These are phyloP conservation scores for Bromus sterilis DNA, from an alignment of 176 grass and related monocot genomes.

Conservation along the genomic window DNA sequence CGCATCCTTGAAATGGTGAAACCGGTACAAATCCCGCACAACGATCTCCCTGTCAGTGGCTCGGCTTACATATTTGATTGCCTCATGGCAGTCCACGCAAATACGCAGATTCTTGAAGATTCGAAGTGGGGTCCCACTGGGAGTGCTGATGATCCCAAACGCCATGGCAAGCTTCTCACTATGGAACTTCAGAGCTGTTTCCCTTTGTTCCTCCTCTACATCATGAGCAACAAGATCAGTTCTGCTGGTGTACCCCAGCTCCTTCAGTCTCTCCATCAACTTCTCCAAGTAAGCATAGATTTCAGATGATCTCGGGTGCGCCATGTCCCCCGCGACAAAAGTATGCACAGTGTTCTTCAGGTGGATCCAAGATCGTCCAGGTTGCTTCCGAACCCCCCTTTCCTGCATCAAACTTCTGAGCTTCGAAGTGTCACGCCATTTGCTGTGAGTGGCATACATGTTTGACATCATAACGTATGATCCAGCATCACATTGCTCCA, in stretches of 20 bases:
- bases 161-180: slow-evolving; percentile 54
- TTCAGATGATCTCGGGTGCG: slow-evolving; percentile 29
- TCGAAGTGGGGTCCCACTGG: slow-evolving; percentile 25
- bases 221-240: slow-evolving; percentile 48
- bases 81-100: slow-evolving; percentile 47
- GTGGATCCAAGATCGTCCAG: slow-evolving; percentile 58
- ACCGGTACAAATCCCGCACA: slow-evolving; percentile 40
- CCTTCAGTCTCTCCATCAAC: slow-evolving; percentile 38
- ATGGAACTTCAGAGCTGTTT: slow-evolving; percentile 46
- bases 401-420: slow-evolving; percentile 50
- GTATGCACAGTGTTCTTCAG: slow-evolving; percentile 39
- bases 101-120: slow-evolving; percentile 59
- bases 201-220: slow-evolving; percentile 53
- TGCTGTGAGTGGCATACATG: slow-evolving; percentile 47
- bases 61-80: slow-evolving; percentile 36
- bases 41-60: slow-evolving; percentile 27
- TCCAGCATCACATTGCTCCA: slow-evolving; percentile 43
- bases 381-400: slow-evolving; percentile 35
- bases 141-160: slow-evolving; percentile 51
- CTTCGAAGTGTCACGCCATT: slow-evolving; percentile 48
- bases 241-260: slow-evolving; percentile 44
- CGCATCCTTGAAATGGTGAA: slow-evolving; percentile 49
- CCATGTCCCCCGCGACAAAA: slow-evolving; percentile 32
- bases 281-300: slow-evolving; percentile 40
- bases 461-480: slow-evolving; percentile 66